Base-by-base conservation (phyloP, 2,329 filamentous ascomycete genomes). In the Thermothelomyces thermophilus region DNA sequence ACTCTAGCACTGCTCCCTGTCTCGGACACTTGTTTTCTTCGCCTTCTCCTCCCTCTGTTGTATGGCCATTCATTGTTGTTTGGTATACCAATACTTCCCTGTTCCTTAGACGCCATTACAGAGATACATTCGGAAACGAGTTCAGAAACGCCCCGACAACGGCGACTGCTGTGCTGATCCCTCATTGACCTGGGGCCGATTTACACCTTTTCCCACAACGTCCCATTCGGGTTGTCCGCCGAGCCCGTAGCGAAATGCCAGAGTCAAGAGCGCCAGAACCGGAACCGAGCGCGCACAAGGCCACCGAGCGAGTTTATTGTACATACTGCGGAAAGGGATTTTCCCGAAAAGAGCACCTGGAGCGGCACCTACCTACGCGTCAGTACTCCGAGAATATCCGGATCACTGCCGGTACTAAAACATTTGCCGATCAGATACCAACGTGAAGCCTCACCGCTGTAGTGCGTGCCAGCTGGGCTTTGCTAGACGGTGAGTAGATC, bases 341-440 rank as follows among this genome's bases (percentile, higher is more conserved):
- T 62, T 77, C 73, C 43, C 69, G 75, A 57, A 78, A 78, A 60
- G 75, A 79, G 56, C 75, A 79, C 59, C 62, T 78, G n/a, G 75
- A 79, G 56, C 70, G 75, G 55, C 75, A 78, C 53, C 70, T 79
- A 35, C 73, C 74, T 9, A 73, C 62, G 48, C 75, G 75, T 78
- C 60, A 65, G 74, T 35, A n/a, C 6, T 14, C 14, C 13, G 13
- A 35, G 33, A 35, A 35, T 6, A 11, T n/a, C 8, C 33, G 6
- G 33, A 35, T 9, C 6, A 10, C 13, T 16, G 6, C 11, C 19
- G n/a, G 35, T 35, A 17, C 46, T 55, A 30, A 55, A 50, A n/a
- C n/a, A 3, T 19, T n/a, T 8, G 8, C 9, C 13, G 36, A 31
- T 31, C 51, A 79, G 75, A 79, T 52, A 79, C 75, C 51, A 75